Conservation (phyloP, 2,329 filamentous ascomycete genomes). For the Catunica adiposa region DNA sequence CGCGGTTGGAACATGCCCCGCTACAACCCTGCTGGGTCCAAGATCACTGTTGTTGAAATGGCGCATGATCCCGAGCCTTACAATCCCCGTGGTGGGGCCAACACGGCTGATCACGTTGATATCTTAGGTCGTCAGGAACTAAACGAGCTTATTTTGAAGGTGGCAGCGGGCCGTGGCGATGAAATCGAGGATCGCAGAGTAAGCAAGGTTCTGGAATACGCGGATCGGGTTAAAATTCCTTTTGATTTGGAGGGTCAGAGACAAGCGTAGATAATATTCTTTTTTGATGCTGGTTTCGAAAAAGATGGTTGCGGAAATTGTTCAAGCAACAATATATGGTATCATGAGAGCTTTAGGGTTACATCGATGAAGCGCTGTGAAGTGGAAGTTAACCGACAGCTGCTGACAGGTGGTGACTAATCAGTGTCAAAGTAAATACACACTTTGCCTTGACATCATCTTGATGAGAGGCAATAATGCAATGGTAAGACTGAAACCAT, state of each 20-base stretch:
- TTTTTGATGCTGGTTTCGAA: not conserved
- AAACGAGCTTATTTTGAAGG: slow-evolving; percentile 75
- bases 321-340: no score
- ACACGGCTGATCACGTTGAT: slow-evolving; percentile 82
- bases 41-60: slow-evolving; percentile 86
- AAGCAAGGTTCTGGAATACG: slow-evolving; percentile 69
- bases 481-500: no score
- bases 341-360: no score
- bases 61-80: slow-evolving; percentile 88
- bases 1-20: slow-evolving; percentile 86
- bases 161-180: slow-evolving; percentile 73
- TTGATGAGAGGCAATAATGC: no score
- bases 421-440: no score
- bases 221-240: slow-evolving; percentile 66
- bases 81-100: slow-evolving; percentile 56
- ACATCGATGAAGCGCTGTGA: no score
- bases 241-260: slow-evolving; percentile 37
- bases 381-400: no score
- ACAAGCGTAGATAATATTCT: not conserved
- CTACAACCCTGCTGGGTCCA: slow-evolving; percentile 73
- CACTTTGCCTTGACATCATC: no score
- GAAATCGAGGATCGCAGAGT: slow-evolving; percentile 61
- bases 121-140: slow-evolving; percentile 77
- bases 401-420: no score
- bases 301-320: no score